Evolutionary conservation across 805 yeast species (phyloP), one percentile per base, ranked within the genome.

Genomic region (Yarrowia osloensis): DNA sequence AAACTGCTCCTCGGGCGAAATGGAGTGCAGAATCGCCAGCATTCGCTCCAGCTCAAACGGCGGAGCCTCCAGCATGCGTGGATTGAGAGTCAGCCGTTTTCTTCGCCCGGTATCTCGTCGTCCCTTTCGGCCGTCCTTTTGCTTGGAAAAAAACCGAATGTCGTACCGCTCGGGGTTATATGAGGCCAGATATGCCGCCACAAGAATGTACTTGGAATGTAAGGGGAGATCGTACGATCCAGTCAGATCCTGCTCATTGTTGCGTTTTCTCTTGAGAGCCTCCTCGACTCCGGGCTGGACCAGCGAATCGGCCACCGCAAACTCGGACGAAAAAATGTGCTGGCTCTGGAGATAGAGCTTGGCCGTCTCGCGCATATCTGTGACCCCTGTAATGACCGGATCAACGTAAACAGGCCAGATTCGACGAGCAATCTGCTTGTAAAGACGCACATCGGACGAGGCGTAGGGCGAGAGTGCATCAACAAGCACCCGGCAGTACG

Each of bases 111-210:
- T 81, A 21, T 77, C 78, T 65, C 81, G 76, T 40, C 77, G 72
- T 69, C 72, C 74, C 57, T 72, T 74, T 70, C 80, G 78, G 21
- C 81, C 79, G 15, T 82, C 85, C 69, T 81, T 84, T 50, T 88
- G 79, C 68, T 82, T 85, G 35, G 97, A 88, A 72, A 90, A 93
- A 65, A 84, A 79, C 63, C 85, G 83, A 72, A 86, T 78, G 75
- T 92, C 98, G 72, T 83, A 83, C 69, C 85, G 84, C 1, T 88
- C 86, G 33, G 88, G 89, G 67, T 86, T 85, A 73, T 84, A 89
- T 0, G 97, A 91, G 0, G 97, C 96, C 57, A 92, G 77, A 74
- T 89, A 93, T 0, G 96, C 87, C 0, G 97, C 91, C 35, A 91
- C 82, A 17, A 92, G 76, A n/a, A 93, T 77, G 73, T 84, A 90